Evolutionary conservation across 805 yeast species (phyloP).

Genomic region (Myxozyma geophila): DNA sequence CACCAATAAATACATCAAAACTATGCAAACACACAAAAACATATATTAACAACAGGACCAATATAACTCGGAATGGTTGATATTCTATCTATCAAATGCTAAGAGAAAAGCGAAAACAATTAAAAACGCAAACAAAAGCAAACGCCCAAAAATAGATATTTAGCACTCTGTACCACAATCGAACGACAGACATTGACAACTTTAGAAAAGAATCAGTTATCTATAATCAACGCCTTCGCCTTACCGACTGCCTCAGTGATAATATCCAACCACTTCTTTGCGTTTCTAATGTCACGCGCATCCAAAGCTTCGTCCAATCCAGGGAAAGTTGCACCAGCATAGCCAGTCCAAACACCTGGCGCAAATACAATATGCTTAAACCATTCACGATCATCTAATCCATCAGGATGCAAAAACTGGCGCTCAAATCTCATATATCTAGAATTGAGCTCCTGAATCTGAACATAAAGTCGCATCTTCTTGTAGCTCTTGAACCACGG

Average conservation of each 20-base stretch:
- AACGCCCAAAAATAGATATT: neutral
- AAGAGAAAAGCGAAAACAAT: no score
- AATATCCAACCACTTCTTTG: slow-evolving; percentile 50
- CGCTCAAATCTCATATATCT: slow-evolving; percentile 53
- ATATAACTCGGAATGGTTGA: no score
- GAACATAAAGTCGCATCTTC: slow-evolving; percentile 63
- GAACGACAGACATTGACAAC: neutral
- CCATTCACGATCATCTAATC: slow-evolving; percentile 59
- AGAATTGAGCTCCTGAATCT: slow-evolving; percentile 54
- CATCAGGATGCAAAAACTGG: slow-evolving; percentile 52
- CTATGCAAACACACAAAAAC: no score
- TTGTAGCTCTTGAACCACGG: slow-evolving; percentile 74
- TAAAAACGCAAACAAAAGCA: no score
- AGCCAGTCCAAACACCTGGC: slow-evolving; percentile 64
- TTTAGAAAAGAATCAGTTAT: neutral
- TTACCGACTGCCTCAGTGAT: slow-evolving; percentile 37
- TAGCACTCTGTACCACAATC: neutral
- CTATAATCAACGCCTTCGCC: slow-evolving; percentile 46
- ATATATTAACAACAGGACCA: no score
- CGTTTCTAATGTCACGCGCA: slow-evolving; percentile 49
- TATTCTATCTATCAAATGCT: no score
- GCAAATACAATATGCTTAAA: slow-evolving; percentile 64
- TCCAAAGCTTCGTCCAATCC: slow-evolving; percentile 61
- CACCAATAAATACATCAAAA: no score
- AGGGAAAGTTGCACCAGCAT: slow-evolving; percentile 62